Evolutionary conservation across 148 eudicot species (phyloP).

Genomic region (Rhododendron simsii): DNA sequence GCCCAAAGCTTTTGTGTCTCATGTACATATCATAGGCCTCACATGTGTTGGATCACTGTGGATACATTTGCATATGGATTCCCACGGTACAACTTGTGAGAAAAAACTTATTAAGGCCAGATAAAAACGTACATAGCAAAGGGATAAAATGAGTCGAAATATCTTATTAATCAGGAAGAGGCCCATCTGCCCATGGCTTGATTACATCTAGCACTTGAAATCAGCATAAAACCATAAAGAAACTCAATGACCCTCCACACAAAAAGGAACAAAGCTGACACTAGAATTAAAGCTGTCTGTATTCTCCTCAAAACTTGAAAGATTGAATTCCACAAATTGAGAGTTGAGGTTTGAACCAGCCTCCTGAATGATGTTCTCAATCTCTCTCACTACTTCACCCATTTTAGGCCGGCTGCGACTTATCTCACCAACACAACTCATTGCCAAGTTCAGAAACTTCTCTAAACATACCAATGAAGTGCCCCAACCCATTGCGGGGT

Average conservation of each 20-base stretch:
- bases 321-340: not conserved
- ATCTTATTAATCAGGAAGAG: too few relatives aligned
- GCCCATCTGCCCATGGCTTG: too few relatives aligned
- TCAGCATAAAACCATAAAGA: too few relatives aligned
- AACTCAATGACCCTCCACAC: not conserved
- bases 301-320: constrained; percentile 12
- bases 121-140: too few relatives aligned
- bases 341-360: constrained; percentile 8
- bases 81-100: too few relatives aligned
- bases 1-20: too few relatives aligned
- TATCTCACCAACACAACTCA: not conserved
- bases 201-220: too few relatives aligned
- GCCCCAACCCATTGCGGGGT: not conserved
- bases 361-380: constrained; percentile 32
- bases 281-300: not conserved
- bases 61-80: too few relatives aligned
- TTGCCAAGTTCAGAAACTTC: not conserved
- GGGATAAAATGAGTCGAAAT: too few relatives aligned
- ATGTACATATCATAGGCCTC: too few relatives aligned
- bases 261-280: not conserved
- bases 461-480: not conserved
- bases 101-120: too few relatives aligned
- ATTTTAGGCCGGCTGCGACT: not conserved
- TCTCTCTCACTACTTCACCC: constrained; percentile 40
- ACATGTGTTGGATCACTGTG: too few relatives aligned